Evolutionary conservation across 2,329 filamentous ascomycete genomes (phyloP).

Genomic region (Beauveria caledonica): DNA sequence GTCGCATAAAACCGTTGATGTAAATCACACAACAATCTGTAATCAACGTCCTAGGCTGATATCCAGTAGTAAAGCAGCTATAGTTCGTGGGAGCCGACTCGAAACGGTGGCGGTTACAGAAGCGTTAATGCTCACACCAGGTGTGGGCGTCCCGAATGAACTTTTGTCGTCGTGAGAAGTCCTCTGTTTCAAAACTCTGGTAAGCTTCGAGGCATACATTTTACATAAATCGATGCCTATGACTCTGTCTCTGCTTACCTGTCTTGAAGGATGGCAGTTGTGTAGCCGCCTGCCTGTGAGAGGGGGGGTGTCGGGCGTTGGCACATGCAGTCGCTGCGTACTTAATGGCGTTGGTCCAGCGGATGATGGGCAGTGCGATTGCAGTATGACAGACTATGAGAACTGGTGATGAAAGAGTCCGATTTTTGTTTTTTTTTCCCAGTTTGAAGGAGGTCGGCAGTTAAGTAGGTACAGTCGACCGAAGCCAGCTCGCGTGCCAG

Average conservation of each 20-base stretch:
- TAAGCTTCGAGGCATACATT: neutral
- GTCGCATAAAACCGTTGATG: neutral
- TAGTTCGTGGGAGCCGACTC: neutral
- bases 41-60: neutral
- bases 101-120: slow-evolving; percentile 5
- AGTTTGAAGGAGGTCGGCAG: neutral
- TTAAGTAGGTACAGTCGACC: neutral
- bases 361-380: neutral
- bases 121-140: neutral
- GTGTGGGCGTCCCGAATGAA: neutral
- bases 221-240: neutral
- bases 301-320: neutral
- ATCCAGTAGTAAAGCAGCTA: neutral
- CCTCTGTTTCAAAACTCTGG: neutral
- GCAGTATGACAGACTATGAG: too few species aligned
- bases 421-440: neutral
- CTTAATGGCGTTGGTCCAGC: neutral
- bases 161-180: neutral
- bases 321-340: neutral
- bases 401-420: neutral
- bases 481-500: neutral
- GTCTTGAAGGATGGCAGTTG: neutral
- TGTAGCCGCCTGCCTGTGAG: too few species aligned
- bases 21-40: neutral
- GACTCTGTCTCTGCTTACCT: neutral